A percentile compares a stretch with the other conserved stretches of the same genome.
These are phyloP conservation scores for Fusarium anguioides DNA, from an alignment of 2,329 filamentous ascomycete species.

Conservation along the genomic window DNA sequence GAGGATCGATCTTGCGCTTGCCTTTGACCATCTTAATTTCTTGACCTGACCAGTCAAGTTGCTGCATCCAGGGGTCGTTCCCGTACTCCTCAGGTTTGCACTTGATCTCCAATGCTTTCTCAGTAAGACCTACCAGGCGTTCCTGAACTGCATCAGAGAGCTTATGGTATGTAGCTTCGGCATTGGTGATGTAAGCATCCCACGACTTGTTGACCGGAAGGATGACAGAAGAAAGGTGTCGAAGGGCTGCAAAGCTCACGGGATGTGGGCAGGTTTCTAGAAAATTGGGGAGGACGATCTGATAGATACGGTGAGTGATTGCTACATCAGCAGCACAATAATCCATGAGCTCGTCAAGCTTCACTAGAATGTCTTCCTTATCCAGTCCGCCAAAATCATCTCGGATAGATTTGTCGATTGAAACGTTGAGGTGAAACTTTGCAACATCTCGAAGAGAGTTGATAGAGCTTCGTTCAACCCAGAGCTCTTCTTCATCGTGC, in stretches of 20 bases:
- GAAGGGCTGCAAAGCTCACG: conserved; percentile 93
- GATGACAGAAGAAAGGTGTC: conserved; percentile 94
- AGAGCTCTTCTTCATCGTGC: conserved; percentile 93
- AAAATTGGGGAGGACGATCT: conserved; percentile 91
- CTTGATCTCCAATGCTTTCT: conserved; percentile 82
- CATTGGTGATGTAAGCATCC: conserved; percentile 84
- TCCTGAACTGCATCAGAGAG: conserved; percentile 82
- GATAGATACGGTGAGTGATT: conserved; percentile 93
- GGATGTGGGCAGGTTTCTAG: conserved; percentile 92
- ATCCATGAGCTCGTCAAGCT: conserved; percentile 84
- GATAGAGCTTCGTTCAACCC: conserved; percentile 93
- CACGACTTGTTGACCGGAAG: conserved; percentile 89
- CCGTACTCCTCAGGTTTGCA: conserved; percentile 74
- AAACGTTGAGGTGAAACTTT: conserved; percentile 92
- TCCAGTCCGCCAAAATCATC: conserved; percentile 89
- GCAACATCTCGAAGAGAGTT: conserved; percentile 96
- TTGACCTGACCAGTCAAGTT: conserved; percentile 96
- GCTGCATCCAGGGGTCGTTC: conserved; percentile 88
- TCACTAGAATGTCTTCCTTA: conserved; percentile 73
- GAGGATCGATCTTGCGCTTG: conserved; percentile 86
- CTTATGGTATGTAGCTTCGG: conserved; percentile 84
- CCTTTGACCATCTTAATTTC: conserved; percentile 91
- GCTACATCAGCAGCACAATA: conserved; percentile 96
- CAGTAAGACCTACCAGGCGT: conserved; percentile 76
- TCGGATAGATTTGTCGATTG: conserved; percentile 88